Base-by-base conservation (phyloP, 1,139 yeast species). In the Petasospora rhodanensis region DNA sequence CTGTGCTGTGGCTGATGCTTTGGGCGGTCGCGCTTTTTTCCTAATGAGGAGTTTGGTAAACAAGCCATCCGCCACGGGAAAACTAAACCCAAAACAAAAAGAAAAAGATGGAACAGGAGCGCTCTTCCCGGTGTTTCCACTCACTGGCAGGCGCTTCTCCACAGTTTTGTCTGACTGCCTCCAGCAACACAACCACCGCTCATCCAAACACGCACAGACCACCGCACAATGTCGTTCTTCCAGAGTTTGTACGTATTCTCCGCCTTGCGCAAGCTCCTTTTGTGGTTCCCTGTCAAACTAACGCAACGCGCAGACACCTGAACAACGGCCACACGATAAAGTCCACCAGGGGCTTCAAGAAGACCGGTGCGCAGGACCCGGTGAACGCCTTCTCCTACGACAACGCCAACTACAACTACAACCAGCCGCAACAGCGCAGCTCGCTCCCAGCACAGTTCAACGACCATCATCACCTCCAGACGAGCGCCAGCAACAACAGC, bases 311-410 rank as follows among this genome's bases (percentile, higher is more conserved):
- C 20, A 48, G 55, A 21, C 54, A 54, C 25, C 37, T 52, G 28
- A 54, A 52, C 57, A 73, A 73, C 51, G 68, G 76, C 3, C 79
- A 73, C 43, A 64, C 76, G 10, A 64, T 73, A 47, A 61, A 71
- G 38, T 62, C 77, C 9, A 71, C 77, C 5, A 60, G 77, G 39
- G 79, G 78, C 11, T 73, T 73, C 56, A 70, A 68, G 49, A 57
- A 49, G 27, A 25, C n/a, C n/a, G n/a, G n/a, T n/a, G n/a, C 40
- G 2, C 43, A 38, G 13, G 41, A 34, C 17, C n/a, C n/a, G n/a
- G n/a, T n/a, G n/a, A n/a, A n/a, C n/a, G n/a, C n/a, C n/a, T n/a
- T n/a, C n/a, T n/a, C n/a, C n/a, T 19, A 12, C 5, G 17, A 15
- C 34, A 23, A 10, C 22, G 21, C n/a, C 23, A 12, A 68, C 68